Evolutionary conservation across 306 rosid genomes (phyloP).

Genomic region (Gastrolobium bilobum): DNA sequence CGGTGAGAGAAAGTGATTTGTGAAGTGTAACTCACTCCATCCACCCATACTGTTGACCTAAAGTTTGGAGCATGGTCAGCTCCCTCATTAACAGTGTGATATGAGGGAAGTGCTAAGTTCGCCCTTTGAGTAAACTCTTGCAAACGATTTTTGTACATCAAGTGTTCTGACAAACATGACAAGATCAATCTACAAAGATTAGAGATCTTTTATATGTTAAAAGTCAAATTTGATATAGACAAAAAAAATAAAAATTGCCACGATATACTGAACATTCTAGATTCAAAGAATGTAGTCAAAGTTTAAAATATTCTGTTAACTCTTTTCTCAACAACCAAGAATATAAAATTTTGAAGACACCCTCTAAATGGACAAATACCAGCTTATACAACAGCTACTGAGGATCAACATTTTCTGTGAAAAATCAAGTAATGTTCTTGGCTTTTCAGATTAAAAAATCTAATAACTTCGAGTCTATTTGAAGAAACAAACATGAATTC

Average conservation of each 20-base stretch:
- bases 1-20: slow-evolving; percentile 42
- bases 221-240: background rate
- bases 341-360: background rate
- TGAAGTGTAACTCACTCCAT: slow-evolving; percentile 45
- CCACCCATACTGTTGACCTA: slow-evolving; percentile 55
- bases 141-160: slow-evolving; percentile 49
- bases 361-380: background rate
- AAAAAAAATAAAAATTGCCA: background rate
- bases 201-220: background rate
- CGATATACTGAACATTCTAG: background rate
- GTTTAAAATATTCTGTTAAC: no score
- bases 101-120: slow-evolving; percentile 44
- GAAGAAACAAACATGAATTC: no score
- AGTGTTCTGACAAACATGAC: slow-evolving; percentile 28
- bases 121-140: slow-evolving; percentile 47
- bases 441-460: no score
- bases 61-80: slow-evolving; percentile 32
- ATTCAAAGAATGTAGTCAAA: no score
- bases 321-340: no score
- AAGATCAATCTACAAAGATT: slow-evolving; percentile 31
- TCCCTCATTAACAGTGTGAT: slow-evolving; percentile 56
- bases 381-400: background rate
- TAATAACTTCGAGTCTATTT: no score
- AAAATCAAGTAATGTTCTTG: no score
- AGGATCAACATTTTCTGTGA: background rate